Percentiles rank a stretch among this genome's conserved stretches.
phyloP scores from a whole-genome alignment of 116 monocot genomes.

The Phalaenopsis hybrid region DNA sequence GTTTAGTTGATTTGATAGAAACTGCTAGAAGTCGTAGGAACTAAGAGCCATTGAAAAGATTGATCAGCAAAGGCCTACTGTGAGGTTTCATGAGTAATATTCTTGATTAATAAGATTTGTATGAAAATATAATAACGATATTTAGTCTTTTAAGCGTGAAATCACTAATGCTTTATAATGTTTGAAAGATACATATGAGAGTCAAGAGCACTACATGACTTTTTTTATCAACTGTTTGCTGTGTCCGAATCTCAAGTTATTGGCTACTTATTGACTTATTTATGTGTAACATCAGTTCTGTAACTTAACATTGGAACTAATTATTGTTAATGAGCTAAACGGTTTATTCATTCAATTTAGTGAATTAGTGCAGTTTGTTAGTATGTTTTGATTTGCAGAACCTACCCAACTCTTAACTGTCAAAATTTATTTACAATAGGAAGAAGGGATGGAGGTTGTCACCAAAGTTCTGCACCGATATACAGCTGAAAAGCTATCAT shows the following conservation, averaged over 20 bases:
- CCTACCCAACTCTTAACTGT: neutral
- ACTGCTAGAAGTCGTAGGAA: too few species aligned
- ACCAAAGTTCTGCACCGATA: conserved; percentile 78
- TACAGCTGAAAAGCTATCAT: conserved; percentile 85
- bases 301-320: neutral
- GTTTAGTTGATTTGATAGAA: too few species aligned
- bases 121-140: neutral
- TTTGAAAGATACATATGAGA: neutral
- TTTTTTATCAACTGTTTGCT: neutral
- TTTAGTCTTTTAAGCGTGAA: neutral
- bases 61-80: too few species aligned
- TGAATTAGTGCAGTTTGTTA: neutral
- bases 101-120: neutral
- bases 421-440: conserved; percentile 24
- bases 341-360: neutral
- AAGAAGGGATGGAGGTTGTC: conserved; percentile 61
- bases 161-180: neutral
- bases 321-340: neutral
- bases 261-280: neutral
- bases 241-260: neutral
- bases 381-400: neutral
- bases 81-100: neutral
- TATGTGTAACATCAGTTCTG: neutral
- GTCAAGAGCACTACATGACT: neutral
- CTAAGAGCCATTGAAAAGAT: too few species aligned